Evolutionary conservation across 2,329 filamentous ascomycete genomes (phyloP), one percentile per base, ranked within the genome.

Genomic region (Colletotrichum lindemuthianum): DNA sequence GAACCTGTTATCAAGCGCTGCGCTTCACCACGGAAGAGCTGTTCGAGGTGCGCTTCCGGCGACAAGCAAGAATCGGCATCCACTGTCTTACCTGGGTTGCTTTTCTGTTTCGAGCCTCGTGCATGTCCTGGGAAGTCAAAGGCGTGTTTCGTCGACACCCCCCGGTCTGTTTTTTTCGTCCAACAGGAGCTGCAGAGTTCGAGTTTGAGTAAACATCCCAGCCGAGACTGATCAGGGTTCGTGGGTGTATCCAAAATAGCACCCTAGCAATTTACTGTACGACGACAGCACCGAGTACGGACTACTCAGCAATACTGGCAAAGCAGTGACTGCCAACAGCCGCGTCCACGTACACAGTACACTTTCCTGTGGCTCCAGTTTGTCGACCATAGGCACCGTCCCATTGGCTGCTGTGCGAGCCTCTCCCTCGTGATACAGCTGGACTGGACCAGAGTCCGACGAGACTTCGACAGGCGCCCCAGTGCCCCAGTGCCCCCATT

Each of bases 31-130:
- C 33, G 56, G 49, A 56, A 33, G 9, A 49, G 8, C 16, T 43
- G 16, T 44, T 16, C 36, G 40, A 16, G 13, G 41, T 43, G 56
- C 53, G 59, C 59, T 47, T 63, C 24, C 52, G 53, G 59, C 59
- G 53, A 63, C 47, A 45, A 47, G 12, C 8, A 34, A 16, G 53
- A 39, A 39, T 37, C 39, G 39, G 56, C 32, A 50, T 50, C 53
- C 51, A 57, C 39, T 33, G 16, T 49, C 15, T 32, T 11, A 49
- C 44, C 36, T 60, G 55, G 47, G 48, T 50, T n/a, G 50, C 3
- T 49, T 44, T 64, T 57, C 56, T 55, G 43, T 45, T 64, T 64
- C 33, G 56, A 54, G 60, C 60, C 36, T 49, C 56, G 43, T 64
- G 60, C 60, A 64, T 64, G 37, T 50, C 56, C 49, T 54, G 54